These are phyloP conservation scores for Acanthamoeba culbertsoni DNA, from an alignment of 208 protist species.

Conservation along the genomic window DNA sequence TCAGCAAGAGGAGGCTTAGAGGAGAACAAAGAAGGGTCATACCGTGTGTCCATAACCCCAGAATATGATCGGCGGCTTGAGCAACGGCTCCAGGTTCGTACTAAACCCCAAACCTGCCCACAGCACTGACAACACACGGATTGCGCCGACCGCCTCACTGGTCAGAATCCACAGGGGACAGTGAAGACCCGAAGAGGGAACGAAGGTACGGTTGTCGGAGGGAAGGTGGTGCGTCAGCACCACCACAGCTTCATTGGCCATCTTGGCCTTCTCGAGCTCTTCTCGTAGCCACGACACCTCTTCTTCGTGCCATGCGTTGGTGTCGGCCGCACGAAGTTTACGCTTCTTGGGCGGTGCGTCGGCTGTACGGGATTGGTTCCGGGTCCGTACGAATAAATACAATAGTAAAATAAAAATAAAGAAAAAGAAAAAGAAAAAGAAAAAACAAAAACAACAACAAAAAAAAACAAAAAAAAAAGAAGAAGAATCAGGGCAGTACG, in stretches of 20 bases:
- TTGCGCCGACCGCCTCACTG: too few species aligned
- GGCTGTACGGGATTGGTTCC: not conserved
- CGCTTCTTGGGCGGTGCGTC: not conserved
- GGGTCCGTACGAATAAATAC: too few species aligned
- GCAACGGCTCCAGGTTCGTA: not conserved
- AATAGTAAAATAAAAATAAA: too few species aligned
- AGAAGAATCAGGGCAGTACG: not conserved
- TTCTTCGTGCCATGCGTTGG: conserved; percentile 10
- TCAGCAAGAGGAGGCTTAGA: not conserved
- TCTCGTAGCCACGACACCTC: not conserved
- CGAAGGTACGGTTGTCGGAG: not conserved
- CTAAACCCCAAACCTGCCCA: not conserved
- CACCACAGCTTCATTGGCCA: not conserved
- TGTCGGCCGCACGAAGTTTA: not conserved
- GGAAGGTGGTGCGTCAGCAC: not conserved
- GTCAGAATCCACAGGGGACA: too few species aligned
- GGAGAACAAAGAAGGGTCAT: not conserved
- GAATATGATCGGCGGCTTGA: not conserved
- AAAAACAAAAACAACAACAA: too few species aligned
- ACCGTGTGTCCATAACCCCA: conserved; percentile 28
- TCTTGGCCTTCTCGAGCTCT: not conserved
- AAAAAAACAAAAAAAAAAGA: too few species aligned
- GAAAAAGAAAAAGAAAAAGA: not conserved
- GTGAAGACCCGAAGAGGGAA: not conserved
- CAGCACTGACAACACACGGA: not conserved